phyloP scores from a whole-genome alignment of 768 basidiomycete genomes.

The Chalciporus piperatus region DNA sequence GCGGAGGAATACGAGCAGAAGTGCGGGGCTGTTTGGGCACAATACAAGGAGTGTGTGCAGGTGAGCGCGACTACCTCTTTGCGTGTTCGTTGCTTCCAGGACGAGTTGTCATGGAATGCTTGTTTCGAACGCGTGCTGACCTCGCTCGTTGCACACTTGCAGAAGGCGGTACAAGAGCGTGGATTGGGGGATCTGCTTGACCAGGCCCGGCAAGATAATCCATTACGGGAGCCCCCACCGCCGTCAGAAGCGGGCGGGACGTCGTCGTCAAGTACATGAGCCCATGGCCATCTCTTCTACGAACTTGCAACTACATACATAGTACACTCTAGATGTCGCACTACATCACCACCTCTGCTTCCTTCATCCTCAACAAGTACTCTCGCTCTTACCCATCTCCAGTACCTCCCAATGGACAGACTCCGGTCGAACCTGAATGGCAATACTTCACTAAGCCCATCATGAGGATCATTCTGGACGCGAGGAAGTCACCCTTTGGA shows the following conservation, averaged over 20 bases:
- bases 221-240: constrained; percentile 58
- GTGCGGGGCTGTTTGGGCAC: constrained; percentile 81
- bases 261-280: constrained; percentile 6
- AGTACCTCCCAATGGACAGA: constrained; percentile 12
- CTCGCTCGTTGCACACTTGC: not conserved
- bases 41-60: constrained; percentile 80
- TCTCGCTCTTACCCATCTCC: constrained; percentile 57
- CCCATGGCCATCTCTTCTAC: no score
- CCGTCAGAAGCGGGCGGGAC: constrained; percentile 2
- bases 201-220: constrained; percentile 79
- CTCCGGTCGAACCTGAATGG: constrained; percentile 52
- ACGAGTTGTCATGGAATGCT: not conserved
- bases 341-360: constrained; percentile 53
- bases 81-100: not conserved
- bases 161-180: constrained; percentile 80
- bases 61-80: constrained; percentile 41
- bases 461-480: constrained; percentile 61
- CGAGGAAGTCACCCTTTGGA: constrained; percentile 46
- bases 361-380: constrained; percentile 60
- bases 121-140: not conserved
- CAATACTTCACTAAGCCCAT: constrained; percentile 74
- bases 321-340: constrained; percentile 23
- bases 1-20: constrained; percentile 84
- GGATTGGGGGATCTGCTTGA: constrained; percentile 73
- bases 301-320: no score